Evolutionary conservation across 331 rosid genomes (phyloP).

Genomic region (Acacia pycnantha): DNA sequence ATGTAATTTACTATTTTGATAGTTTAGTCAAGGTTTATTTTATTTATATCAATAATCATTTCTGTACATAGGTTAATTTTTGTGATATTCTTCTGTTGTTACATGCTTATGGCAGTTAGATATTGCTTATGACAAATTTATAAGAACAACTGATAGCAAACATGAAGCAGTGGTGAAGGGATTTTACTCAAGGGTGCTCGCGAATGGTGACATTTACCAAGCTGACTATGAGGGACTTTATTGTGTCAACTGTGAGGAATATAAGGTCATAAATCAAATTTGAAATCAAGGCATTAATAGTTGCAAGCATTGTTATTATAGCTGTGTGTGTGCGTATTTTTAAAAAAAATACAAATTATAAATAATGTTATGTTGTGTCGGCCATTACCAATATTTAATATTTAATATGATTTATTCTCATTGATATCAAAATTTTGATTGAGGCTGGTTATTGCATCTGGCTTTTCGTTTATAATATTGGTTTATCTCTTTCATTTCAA

Average conservation of each 20-base stretch:
- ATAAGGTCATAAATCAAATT: slow-evolving; percentile 59
- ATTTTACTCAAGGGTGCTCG: slow-evolving; percentile 85
- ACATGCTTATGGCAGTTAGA: slow-evolving; percentile 58
- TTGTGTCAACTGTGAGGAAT: slow-evolving; percentile 94
- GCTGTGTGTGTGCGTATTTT: not conserved
- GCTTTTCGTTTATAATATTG: slow-evolving; percentile 6
- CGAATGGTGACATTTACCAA: slow-evolving; percentile 86
- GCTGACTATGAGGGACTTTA: slow-evolving; percentile 96
- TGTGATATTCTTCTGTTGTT: not conserved
- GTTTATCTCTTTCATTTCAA: slow-evolving; percentile 19
- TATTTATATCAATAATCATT: not conserved
- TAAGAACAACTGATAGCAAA: slow-evolving; percentile 84
- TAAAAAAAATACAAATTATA: not conserved
- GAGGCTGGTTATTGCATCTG: slow-evolving; percentile 12
- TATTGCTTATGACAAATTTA: slow-evolving; percentile 83
- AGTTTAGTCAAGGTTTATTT: not conserved
- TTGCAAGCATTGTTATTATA: slow-evolving; percentile 1
- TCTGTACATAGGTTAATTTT: not conserved
- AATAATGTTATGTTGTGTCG: not conserved
- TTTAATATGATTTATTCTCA: slow-evolving; percentile 3
- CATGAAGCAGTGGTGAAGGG: slow-evolving; percentile 93
- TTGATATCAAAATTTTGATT: slow-evolving; percentile 6
- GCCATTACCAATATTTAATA: not conserved
- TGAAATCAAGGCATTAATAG: slow-evolving; percentile 13
- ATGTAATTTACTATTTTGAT: slow-evolving; percentile 41